Conservation (phyloP, 305 asterid species). For the Fraxinus sp. region DNA sequence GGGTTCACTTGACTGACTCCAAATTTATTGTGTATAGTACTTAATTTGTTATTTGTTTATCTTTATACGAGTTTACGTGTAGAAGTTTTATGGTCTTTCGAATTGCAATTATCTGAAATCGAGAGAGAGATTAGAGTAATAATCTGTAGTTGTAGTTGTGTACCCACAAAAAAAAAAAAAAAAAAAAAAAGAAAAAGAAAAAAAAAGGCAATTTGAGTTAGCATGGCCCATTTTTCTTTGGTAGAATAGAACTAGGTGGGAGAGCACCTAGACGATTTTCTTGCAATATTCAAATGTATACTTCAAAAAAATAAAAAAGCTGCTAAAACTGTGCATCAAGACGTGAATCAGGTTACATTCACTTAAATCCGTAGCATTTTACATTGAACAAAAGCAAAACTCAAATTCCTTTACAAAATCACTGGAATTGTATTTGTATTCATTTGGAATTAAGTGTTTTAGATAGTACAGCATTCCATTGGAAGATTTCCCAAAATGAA, state of each 20-base stretch:
- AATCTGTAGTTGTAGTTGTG: neutral
- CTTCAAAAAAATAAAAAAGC: neutral
- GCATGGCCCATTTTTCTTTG: conserved; percentile 10
- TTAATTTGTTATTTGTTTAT: neutral
- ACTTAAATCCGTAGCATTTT: conserved; percentile 2
- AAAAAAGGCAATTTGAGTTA: neutral
- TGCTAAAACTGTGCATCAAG: conserved; percentile 26
- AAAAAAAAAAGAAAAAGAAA: neutral
- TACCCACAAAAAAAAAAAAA: too few species aligned
- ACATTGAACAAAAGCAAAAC: neutral
- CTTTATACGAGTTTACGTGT: neutral
- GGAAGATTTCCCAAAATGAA: too few species aligned
- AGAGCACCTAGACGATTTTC: conserved; percentile 28
- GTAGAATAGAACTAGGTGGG: neutral
- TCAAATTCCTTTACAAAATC: neutral
- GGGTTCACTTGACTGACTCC: neutral
- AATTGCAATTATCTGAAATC: neutral
- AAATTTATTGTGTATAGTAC: too few species aligned
- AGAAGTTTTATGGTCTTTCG: neutral
- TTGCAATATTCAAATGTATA: conserved; percentile 23
- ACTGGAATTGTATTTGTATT: neutral
- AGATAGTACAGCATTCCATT: neutral
- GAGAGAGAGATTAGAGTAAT: neutral
- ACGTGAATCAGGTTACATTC: conserved; percentile 30
- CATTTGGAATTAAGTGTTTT: neutral